Base-by-base conservation (phyloP, 331 rosid genomes). In the Malus hybrid region DNA sequence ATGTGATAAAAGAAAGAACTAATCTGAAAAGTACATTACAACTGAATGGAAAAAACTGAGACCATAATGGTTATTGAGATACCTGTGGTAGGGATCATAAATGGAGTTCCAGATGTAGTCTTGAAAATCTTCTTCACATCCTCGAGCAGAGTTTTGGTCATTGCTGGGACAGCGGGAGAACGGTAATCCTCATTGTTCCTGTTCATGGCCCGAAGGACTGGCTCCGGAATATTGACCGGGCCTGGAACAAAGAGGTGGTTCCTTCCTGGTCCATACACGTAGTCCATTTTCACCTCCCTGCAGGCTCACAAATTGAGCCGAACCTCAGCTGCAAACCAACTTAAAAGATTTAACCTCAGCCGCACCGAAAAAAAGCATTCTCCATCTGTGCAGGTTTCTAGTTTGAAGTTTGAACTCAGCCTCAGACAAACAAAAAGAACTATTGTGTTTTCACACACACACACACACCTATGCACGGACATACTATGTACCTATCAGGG, bases 171-270 rank as follows among this genome's bases (percentile, higher is more conserved):
- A 36, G 99, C 99, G 0, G 99, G 99, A 82, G 99, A 92, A 55
- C 99, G 97, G 78, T 95, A 92, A 78, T 95, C 99, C 87, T 95
- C 97, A 34, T 95, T 95, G 91, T 95, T 95, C 68, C 99, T 70
- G 87, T 86, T 90, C 99, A 95, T 95, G 2, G 99, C 93, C 53
- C 99, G 89, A 33, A 92, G 77, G 82, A 95, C 92, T 13, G 81
- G 91, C 58, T 95, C 99, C 0, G 97, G 99, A 81, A 95, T 95
- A 86, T 95, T 95, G 74, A 95, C 99, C 0, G 99, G 99, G 84
- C 99, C 99, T 4, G 99, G 99, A 69, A 95, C 99, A 79, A 95
- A 95, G 83, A 95, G 98, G 75, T 95, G 99, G 93, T 92, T 80
- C 74, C 87, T 90, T 86, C 99, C 99, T 29, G 99, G 98, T 84